Conservation (phyloP, 2,329 filamentous ascomycete genomes). For the Pochonia chlamydosporia region DNA sequence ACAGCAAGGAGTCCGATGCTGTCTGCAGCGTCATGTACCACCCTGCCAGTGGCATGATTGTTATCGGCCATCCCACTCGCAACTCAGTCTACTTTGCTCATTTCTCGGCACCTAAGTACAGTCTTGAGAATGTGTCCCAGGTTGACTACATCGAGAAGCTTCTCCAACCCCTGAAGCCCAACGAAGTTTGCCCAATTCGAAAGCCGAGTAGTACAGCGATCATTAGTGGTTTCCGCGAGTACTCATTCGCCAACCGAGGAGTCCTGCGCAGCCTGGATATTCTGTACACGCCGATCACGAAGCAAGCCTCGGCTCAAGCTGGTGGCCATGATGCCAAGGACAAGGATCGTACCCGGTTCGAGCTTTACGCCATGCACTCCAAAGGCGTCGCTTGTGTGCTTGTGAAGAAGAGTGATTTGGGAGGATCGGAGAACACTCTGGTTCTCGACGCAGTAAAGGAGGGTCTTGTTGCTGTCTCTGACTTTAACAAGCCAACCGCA, state of each 20-base stretch:
- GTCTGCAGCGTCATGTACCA: conserved; percentile 97
- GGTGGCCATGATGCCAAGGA: conserved; percentile 27
- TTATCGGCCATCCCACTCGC: conserved; percentile 90
- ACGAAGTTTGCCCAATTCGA: conserved; percentile 43
- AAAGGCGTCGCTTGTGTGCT: conserved; percentile 89
- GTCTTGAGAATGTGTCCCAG: conserved; percentile 75
- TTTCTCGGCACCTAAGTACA: conserved; percentile 89
- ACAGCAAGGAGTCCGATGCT: conserved; percentile 94
- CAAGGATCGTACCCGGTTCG: conserved; percentile 54
- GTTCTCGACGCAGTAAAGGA: conserved; percentile 68
- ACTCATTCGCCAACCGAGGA: conserved; percentile 83
- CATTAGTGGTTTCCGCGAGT: conserved; percentile 93
- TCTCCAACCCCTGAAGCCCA: conserved; percentile 27
- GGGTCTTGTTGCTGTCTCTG: conserved; percentile 68
- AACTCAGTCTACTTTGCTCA: conserved; percentile 98
- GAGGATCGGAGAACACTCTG: conserved; percentile 88
- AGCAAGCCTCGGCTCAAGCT: conserved; percentile 59
- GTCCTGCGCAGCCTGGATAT: conserved; percentile 87
- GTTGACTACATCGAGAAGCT: conserved; percentile 80
- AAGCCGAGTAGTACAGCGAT: conserved; percentile 93
- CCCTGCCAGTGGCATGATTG: conserved; percentile 83
- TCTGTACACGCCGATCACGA: conserved; percentile 63
- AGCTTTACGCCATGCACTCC: conserved; percentile 96
- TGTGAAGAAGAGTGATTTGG: conserved; percentile 82
- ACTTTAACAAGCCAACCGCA: conserved; percentile 52